Base-by-base conservation (phyloP, 2,329 filamentous ascomycete genomes). In the Xylariaceae sp. region DNA sequence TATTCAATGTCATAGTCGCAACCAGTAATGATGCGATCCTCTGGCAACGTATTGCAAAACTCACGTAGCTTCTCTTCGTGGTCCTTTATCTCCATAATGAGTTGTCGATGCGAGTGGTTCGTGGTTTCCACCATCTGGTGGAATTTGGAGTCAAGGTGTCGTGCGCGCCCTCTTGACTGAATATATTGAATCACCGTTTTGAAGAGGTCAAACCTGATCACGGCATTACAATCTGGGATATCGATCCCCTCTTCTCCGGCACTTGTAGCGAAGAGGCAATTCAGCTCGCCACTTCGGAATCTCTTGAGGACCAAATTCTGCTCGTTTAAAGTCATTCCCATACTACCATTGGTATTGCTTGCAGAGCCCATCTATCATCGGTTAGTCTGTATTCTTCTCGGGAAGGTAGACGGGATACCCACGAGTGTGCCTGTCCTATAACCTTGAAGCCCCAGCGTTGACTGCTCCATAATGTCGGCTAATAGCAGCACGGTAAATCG, bases 111-210 rank as follows among this genome's bases (percentile, higher is more conserved):
- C 0, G 74, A 73, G 9, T 69, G 60, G 63, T 96, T 96, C 6
- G 79, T 80, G 1, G 71, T 67, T 67, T 97, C 91, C 2, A 89
- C 68, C 88, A 99, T 91, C 64, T 88, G 89, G 35, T 91, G 80
- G 68, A 92, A 96, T 59, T 81, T 84, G 0, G 94, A 97, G 52
- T 86, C 80, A 0, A 73, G 70, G 64, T 90, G 87, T 40, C 94
- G 81, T 9, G 94, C 94, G 51, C 94, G 83, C 0, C 94, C 94
- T 59, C 90, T 83, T 11, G 91, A 96, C 69, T 99, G 94, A 26
- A 97, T 85, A 67, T 96, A 97, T 66, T 95, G 89, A 50, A 97
- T 97, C 70, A 96, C 84, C 0, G 92, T 96, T 8, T 80, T 78
- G 71, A 91, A 96, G 2, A 95, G 79, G 67, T 97, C 90, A 65